Percentiles rank a stretch among this genome's conserved stretches.
These are phyloP conservation scores for Debaryomyces maramus DNA, from an alignment of 805 yeast genomes.

Conservation along the genomic window DNA sequence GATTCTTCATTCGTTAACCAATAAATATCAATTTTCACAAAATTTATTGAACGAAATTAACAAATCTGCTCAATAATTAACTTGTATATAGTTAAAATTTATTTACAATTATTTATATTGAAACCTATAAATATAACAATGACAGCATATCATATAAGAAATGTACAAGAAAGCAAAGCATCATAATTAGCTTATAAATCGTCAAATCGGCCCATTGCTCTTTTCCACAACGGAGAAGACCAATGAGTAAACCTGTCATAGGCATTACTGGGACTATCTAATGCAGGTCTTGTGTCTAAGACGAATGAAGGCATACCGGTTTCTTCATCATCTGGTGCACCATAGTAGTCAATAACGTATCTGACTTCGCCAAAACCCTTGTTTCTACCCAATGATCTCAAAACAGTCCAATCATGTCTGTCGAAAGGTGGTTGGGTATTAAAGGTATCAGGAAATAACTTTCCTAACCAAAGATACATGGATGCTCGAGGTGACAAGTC, in stretches of 20 bases:
- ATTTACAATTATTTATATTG: constrained; percentile 1
- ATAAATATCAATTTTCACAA: constrained; percentile 7
- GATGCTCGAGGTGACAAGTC: constrained; percentile 85
- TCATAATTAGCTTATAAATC: too few relatives aligned
- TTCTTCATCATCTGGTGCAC: constrained; percentile 87
- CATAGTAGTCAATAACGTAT: constrained; percentile 92
- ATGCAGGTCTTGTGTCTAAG: constrained; percentile 93
- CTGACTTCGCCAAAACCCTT: constrained; percentile 70
- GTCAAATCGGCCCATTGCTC: constrained; percentile 62
- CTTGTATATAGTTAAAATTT: constrained; percentile 7
- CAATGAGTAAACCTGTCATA: constrained; percentile 69
- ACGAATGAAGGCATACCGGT: constrained; percentile 89
- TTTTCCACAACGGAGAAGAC: constrained; percentile 63
- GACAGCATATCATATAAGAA: background rate
- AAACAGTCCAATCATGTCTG: constrained; percentile 97
- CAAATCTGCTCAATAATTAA: background rate
- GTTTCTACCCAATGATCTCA: constrained; percentile 54
- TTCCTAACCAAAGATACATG: constrained; percentile 62
- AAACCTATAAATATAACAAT: background rate
- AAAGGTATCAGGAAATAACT: constrained; percentile 69
- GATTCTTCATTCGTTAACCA: constrained; percentile 19
- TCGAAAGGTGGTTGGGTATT: constrained; percentile 89
- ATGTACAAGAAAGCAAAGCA: too few relatives aligned
- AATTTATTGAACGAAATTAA: constrained; percentile 7
- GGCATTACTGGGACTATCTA: constrained; percentile 65